Evolutionary conservation across 2,329 filamentous ascomycete genomes (phyloP), one percentile per base, ranked within the genome.

Genomic region (Colletotrichum falcatum): DNA sequence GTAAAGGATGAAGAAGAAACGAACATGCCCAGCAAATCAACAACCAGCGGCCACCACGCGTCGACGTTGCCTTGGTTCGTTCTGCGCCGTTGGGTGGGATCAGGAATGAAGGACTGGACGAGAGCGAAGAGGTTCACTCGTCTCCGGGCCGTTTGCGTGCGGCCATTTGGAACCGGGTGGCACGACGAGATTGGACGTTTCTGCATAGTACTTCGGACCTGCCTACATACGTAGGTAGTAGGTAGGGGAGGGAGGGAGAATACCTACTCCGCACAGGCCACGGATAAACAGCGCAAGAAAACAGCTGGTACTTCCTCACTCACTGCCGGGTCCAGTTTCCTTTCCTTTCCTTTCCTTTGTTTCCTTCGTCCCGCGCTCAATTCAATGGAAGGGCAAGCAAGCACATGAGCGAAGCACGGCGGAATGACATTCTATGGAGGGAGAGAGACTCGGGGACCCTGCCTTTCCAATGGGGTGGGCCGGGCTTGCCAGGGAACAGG

Each of bases 151-250:
- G 54, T 39, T 44, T 20, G 44, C 54, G 46, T 69, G 61, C 33
- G n/a, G 6, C 49, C 5, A 20, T n/a, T 46, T 46, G 20, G 56
- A 18, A 66, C 48, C 63, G 4, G 37, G 66, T 66, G 66, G 66
- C 66, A 66, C 55, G 30, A 44, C n/a, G 48, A 61, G 62, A 66
- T 66, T 70, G 55, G 66, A 48, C 55, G 66, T 42, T 61, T 42
- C 39, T 42, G 39, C 3, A 33, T 3, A 33, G n/a, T n/a, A n/a
- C n/a, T n/a, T n/a, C n/a, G n/a, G n/a, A n/a, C n/a, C n/a, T n/a
- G n/a, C n/a, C n/a, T n/a, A n/a, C n/a, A n/a, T n/a, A n/a, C n/a
- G n/a, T n/a, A n/a, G n/a, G n/a, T n/a, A n/a, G n/a, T n/a, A n/a
- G n/a, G n/a, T n/a, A n/a, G n/a, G 30, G 7, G 30, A 33, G 30